Percentiles rank a stretch among this genome's conserved stretches.
Conservation (phyloP, 2,329 filamentous ascomycete genomes). For the Verticillium nonalfalfae region DNA sequence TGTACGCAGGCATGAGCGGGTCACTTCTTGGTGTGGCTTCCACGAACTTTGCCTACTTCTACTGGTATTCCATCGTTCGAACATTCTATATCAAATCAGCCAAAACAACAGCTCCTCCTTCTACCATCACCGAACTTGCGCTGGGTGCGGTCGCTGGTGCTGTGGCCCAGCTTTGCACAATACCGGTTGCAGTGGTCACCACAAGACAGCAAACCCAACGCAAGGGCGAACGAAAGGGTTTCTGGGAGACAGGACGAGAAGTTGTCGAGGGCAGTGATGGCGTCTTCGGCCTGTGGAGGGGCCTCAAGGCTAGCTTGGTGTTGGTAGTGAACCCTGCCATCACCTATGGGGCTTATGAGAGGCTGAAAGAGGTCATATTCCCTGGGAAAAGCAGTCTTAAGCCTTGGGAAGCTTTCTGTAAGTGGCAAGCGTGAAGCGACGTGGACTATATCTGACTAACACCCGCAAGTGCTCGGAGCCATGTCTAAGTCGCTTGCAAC, state of each 20-base stretch:
- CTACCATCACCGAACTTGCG: constrained; percentile 74
- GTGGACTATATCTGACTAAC: background rate
- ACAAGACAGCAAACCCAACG: constrained; percentile 92
- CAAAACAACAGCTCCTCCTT: constrained; percentile 49
- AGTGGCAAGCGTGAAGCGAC: constrained; percentile 24
- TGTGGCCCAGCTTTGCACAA: constrained; percentile 90
- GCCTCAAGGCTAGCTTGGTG: constrained; percentile 90
- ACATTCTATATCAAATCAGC: constrained; percentile 65
- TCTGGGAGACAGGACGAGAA: constrained; percentile 82
- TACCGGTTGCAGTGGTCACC: constrained; percentile 91
- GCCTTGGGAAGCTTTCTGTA: constrained; percentile 87
- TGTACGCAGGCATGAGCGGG: constrained; percentile 86
- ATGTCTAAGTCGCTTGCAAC: constrained; percentile 91
- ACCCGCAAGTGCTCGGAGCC: constrained; percentile 69
- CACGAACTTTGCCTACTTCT: constrained; percentile 99
- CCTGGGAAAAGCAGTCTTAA: constrained; percentile 69
- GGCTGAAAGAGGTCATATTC: constrained; percentile 71
- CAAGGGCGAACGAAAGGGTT: constrained; percentile 76
- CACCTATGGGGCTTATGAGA: constrained; percentile 94
- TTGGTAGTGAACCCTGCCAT: constrained; percentile 95
- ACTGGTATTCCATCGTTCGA: constrained; percentile 92
- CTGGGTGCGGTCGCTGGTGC: constrained; percentile 86
- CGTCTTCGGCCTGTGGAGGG: constrained; percentile 83
- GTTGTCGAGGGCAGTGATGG: constrained; percentile 89
- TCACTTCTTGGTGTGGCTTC: constrained; percentile 87